Conservation (phyloP, 1,284 basidiomycete species). For the Phlebopus sp. region DNA sequence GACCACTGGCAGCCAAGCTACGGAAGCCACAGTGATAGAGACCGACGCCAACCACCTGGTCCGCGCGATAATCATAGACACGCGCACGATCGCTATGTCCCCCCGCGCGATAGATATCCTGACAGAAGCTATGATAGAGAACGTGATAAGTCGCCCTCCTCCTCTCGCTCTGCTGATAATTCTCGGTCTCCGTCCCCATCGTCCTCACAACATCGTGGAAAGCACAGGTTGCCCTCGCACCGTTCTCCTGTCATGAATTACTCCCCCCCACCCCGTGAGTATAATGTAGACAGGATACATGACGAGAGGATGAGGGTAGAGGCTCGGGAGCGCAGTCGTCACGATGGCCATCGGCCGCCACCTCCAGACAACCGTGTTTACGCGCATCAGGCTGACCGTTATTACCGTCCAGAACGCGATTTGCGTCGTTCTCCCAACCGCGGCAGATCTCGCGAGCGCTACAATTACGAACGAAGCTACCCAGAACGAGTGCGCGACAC, state of each 20-base stretch:
- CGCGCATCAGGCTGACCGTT: conserved; percentile 7
- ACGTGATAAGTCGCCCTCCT: conserved; percentile 32
- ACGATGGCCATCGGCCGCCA: neutral
- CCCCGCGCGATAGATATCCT: conserved; percentile 19
- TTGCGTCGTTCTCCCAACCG: conserved; percentile 2
- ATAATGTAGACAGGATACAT: conserved; percentile 30
- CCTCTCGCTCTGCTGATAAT: conserved; percentile 26
- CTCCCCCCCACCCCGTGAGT: conserved; percentile 35
- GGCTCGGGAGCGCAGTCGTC: neutral
- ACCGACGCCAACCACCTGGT: conserved; percentile 17
- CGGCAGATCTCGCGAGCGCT: conserved; percentile 6
- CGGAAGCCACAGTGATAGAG: conserved; percentile 20
- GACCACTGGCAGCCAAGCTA: conserved; percentile 33
- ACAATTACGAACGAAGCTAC: conserved; percentile 2
- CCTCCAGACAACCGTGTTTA: conserved; percentile 6
- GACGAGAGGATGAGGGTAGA: conserved; percentile 21
- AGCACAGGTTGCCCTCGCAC: conserved; percentile 43
- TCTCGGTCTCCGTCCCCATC: conserved; percentile 31
- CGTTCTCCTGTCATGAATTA: conserved; percentile 37
- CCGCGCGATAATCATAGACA: conserved; percentile 19
- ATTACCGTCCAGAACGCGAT: conserved; percentile 9
- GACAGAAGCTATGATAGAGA: conserved; percentile 25
- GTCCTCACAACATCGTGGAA: conserved; percentile 34
- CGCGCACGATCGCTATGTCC: conserved; percentile 13
- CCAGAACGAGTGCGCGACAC: conserved; percentile 11